Evolutionary conservation across 257 asterid species (phyloP).

Genomic region (Solanum sparsipilum): DNA sequence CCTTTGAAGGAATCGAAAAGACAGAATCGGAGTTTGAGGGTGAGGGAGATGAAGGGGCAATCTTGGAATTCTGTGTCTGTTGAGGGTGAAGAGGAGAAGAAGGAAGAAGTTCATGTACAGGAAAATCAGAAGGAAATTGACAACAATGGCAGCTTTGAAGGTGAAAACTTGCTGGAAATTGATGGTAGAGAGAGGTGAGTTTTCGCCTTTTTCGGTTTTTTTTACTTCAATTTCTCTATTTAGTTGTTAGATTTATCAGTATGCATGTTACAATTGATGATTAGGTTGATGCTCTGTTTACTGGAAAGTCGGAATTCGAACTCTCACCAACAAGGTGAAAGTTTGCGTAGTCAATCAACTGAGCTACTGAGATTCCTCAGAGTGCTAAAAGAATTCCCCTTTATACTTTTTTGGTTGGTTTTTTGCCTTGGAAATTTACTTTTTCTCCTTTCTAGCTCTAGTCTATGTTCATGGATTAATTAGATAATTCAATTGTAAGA

Average conservation of each 20-base stretch:
- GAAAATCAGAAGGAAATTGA: background rate
- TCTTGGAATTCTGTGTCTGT: background rate
- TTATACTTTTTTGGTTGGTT: background rate
- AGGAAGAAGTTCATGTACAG: background rate
- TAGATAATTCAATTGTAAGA: background rate
- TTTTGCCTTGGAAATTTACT: background rate
- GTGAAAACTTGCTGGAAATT: constrained; percentile 18
- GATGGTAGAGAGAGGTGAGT: constrained; percentile 23
- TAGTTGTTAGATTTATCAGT: background rate
- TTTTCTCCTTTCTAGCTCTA: background rate
- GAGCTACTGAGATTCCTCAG: background rate
- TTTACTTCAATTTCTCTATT: background rate
- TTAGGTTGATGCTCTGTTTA: background rate
- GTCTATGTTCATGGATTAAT: background rate
- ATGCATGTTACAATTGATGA: background rate
- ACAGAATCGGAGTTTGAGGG: background rate
- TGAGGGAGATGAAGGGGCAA: background rate
- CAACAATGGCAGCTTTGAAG: background rate
- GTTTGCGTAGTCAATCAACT: background rate
- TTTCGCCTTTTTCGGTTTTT: background rate
- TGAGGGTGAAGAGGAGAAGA: background rate
- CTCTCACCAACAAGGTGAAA: background rate
- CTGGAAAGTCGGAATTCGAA: background rate
- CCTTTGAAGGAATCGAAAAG: constrained; percentile 1
- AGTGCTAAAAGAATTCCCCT: background rate